phyloP scores from a whole-genome alignment of 495 filamentous ascomycete genomes.

The Trichoderma parareesei region DNA sequence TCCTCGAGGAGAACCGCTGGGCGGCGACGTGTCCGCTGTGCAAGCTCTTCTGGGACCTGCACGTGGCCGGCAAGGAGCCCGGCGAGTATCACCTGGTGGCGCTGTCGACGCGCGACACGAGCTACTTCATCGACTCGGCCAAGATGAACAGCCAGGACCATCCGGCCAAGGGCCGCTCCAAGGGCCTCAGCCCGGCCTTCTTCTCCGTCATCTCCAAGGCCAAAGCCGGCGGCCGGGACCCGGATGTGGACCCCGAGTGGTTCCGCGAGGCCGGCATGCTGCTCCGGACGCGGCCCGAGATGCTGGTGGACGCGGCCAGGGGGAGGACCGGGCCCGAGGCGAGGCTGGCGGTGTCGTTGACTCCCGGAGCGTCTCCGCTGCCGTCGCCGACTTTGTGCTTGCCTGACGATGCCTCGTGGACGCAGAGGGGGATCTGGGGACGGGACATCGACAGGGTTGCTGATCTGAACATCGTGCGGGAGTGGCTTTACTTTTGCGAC shows the following conservation, averaged over 20 bases:
- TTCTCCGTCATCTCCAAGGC: conserved; percentile 6
- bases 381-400: neutral
- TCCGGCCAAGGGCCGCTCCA: conserved; percentile 3
- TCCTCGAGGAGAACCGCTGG: conserved; percentile 4
- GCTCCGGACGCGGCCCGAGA: conserved; percentile 1
- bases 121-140: conserved; percentile 1
- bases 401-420: neutral
- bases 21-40: neutral
- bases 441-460: neutral
- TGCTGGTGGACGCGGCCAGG: neutral
- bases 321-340: neutral
- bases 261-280: conserved; percentile 2
- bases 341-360: neutral
- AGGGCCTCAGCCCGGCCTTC: conserved; percentile 1
- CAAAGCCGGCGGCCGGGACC: neutral
- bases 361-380: neutral
- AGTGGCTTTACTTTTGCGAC: conserved; percentile 7
- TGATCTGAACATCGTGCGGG: neutral
- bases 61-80: neutral
- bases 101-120: conserved; percentile 1
- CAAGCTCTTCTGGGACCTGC: conserved; percentile 5
- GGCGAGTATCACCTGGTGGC: conserved; percentile 4
- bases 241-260: conserved; percentile 1
- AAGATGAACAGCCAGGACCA: conserved; percentile 4
- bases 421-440: neutral